phyloP scores from a whole-genome alignment of 257 asterid genomes.

The Solanum commersonii region DNA sequence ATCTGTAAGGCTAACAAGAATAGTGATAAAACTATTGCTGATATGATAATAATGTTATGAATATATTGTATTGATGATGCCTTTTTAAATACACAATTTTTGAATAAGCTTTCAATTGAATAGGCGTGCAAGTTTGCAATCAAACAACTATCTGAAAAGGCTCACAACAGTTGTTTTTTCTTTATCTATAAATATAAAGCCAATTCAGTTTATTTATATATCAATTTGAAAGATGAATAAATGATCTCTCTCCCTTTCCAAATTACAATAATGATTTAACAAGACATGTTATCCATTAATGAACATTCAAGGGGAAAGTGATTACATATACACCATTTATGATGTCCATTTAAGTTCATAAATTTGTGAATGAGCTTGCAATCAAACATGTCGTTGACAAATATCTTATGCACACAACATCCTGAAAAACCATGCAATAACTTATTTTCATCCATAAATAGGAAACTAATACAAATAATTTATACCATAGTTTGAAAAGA shows the following conservation, averaged over 20 bases:
- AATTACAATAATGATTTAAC: neutral
- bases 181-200: neutral
- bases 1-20: too few species aligned
- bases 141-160: neutral
- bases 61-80: neutral
- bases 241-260: fast-evolving
- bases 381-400: neutral
- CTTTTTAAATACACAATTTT: too few species aligned
- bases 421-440: neutral
- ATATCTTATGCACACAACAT: too few species aligned
- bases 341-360: neutral
- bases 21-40: too few species aligned
- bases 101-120: neutral
- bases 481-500: neutral
- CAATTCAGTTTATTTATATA: neutral
- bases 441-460: neutral
- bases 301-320: neutral
- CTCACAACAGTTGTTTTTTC: neutral
- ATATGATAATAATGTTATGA: neutral
- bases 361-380: neutral
- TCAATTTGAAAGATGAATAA: neutral
- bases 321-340: neutral
- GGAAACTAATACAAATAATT: neutral
- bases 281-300: neutral
- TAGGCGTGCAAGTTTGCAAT: neutral